A percentile compares a stretch with the other conserved stretches of the same genome.
Evolutionary conservation across 768 basidiomycete species (phyloP).

Genomic region (Xerocomellus dryophilus): DNA sequence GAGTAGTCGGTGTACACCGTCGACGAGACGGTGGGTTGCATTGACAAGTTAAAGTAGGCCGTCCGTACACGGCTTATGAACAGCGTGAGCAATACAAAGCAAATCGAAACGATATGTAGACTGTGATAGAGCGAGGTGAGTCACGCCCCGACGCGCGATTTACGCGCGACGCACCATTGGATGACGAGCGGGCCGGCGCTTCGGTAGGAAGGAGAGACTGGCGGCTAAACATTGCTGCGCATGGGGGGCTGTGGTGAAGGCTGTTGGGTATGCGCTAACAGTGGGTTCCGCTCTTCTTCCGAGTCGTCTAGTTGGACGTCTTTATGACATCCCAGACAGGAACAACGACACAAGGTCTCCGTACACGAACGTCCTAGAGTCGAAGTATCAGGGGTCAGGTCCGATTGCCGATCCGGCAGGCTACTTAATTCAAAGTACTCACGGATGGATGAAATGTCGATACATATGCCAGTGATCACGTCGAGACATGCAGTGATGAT

Average conservation of each 20-base stretch:
- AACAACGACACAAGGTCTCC: constrained; percentile 24
- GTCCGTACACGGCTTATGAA: background rate
- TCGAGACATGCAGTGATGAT: constrained; percentile 19
- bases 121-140: background rate
- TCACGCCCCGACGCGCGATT: background rate
- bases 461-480: constrained; percentile 21
- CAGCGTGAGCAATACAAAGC: background rate
- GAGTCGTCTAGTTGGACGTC: constrained; percentile 2
- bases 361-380: constrained; percentile 21
- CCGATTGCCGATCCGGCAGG: no score
- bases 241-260: constrained; percentile 26
- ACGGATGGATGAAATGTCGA: constrained; percentile 25
- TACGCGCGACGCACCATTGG: background rate
- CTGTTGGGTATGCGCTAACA: constrained; percentile 20
- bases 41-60: background rate
- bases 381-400: no score
- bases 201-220: background rate
- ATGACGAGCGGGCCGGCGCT: background rate
- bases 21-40: background rate
- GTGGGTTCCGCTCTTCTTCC: constrained; percentile 19
- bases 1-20: background rate
- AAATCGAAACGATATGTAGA: background rate
- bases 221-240: background rate
- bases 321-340: constrained; percentile 6
- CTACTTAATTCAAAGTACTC: background rate